These are phyloP conservation scores for Diaporthe helianthi DNA, from an alignment of 2,329 filamentous ascomycete species.

Conservation along the genomic window DNA sequence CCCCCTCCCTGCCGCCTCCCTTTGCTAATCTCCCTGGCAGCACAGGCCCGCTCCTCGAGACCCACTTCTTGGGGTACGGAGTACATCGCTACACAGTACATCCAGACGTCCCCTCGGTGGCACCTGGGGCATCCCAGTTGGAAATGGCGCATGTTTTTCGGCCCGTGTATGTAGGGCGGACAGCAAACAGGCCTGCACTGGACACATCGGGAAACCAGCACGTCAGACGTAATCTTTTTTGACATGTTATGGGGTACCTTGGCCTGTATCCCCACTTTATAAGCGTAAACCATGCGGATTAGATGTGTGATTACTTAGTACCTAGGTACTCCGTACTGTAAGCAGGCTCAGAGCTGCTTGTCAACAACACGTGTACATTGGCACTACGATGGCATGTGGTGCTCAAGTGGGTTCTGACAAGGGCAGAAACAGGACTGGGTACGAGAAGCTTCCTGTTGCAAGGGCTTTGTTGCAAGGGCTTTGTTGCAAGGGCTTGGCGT, in stretches of 20 bases:
- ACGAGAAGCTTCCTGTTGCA: slow-evolving; percentile 11
- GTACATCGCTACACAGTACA: slow-evolving; percentile 2
- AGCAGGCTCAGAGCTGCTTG: slow-evolving; percentile 10
- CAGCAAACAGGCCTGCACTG: background rate
- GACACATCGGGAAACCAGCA: slow-evolving; percentile 19
- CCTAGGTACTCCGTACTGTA: too few species aligned
- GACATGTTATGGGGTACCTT: slow-evolving; percentile 10
- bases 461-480: too few species aligned
- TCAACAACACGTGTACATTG: too few species aligned
- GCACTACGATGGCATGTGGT: background rate
- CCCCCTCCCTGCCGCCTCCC: slow-evolving; percentile 16
- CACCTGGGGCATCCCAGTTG: background rate
- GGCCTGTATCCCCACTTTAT: slow-evolving; percentile 1
- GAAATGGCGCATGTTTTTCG: background rate
- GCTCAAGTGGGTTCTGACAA: background rate
- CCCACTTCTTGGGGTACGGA: background rate
- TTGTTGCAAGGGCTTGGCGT: slow-evolving; percentile 4
- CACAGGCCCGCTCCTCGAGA: background rate
- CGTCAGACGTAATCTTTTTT: background rate
- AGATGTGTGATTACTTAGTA: slow-evolving; percentile 17
- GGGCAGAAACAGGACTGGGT: slow-evolving; percentile 15
- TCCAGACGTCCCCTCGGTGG: too few species aligned
- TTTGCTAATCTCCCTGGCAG: slow-evolving; percentile 4
- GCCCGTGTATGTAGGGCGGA: slow-evolving; percentile 13
- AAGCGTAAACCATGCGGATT: slow-evolving; percentile 22